phyloP scores from a whole-genome alignment of 1,139 yeast genomes.

The Diutina rugosa region DNA sequence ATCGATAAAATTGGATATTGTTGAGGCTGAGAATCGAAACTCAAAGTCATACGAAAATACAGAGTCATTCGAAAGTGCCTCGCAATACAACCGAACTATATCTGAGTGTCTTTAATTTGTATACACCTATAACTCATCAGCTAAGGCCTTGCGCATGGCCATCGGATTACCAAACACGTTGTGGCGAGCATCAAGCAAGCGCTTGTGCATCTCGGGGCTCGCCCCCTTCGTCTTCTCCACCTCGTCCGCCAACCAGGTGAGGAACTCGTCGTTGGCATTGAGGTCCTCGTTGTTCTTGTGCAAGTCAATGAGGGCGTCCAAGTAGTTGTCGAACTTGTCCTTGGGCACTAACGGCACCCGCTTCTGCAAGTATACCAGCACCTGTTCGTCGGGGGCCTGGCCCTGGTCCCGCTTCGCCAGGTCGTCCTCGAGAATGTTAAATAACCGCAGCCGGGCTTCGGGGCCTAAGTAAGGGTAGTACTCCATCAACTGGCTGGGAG shows the following conservation, averaged over 20 bases:
- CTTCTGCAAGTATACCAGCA: slow-evolving; percentile 20
- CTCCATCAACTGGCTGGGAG: slow-evolving; percentile 13
- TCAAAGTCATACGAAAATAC: no score
- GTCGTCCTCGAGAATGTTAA: slow-evolving; percentile 29
- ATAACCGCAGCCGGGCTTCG: slow-evolving; percentile 19
- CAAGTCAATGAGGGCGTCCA: slow-evolving; percentile 27
- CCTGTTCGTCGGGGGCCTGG: slow-evolving; percentile 10
- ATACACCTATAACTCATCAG: slow-evolving; percentile 35
- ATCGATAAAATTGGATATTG: no score
- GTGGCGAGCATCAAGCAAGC: slow-evolving; percentile 51
- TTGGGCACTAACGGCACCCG: slow-evolving; percentile 9
- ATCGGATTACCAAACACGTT: slow-evolving; percentile 68
- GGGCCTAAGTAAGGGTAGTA: slow-evolving; percentile 17
- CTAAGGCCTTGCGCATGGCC: slow-evolving; percentile 38
- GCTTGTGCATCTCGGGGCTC: slow-evolving; percentile 22
- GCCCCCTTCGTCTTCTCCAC: slow-evolving; percentile 24
- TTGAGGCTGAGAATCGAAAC: no score
- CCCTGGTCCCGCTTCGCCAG: slow-evolving; percentile 8
- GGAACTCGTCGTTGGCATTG: slow-evolving; percentile 21
- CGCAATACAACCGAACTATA: no score
- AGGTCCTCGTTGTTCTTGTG: slow-evolving; percentile 14
- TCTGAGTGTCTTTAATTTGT: slow-evolving; percentile 2
- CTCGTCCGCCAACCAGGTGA: slow-evolving; percentile 53
- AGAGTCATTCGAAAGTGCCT: no score
- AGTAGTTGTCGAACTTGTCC: slow-evolving; percentile 26